A percentile compares a stretch with the other conserved stretches of the same genome.
Conservation (phyloP, 2,329 filamentous ascomycete species). For the Gnomoniopsis smithogilvyi region DNA sequence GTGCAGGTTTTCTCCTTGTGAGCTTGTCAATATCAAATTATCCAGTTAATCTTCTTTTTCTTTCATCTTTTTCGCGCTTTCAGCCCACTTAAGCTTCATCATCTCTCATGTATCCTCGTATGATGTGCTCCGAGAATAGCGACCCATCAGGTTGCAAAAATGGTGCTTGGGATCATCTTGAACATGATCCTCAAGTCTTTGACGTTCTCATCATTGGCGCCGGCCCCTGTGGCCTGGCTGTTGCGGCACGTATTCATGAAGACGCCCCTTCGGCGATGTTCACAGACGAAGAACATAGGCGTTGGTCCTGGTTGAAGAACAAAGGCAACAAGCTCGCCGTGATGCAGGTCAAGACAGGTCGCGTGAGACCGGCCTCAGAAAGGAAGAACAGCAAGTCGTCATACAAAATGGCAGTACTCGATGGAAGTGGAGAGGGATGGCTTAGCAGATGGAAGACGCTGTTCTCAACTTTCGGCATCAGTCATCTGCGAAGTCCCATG, state of each 20-base stretch:
- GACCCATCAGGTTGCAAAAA: background rate
- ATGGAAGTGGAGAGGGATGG: slow-evolving; percentile 62
- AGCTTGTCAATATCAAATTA: too few species aligned
- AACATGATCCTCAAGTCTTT: slow-evolving; percentile 36
- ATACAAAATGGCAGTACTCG: slow-evolving; percentile 60
- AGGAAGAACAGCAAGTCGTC: slow-evolving; percentile 18
- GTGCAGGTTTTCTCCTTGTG: too few species aligned
- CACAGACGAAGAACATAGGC: slow-evolving; percentile 76
- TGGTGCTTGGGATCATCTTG: background rate
- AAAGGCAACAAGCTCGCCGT: slow-evolving; percentile 58
- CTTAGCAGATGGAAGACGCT: slow-evolving; percentile 68
- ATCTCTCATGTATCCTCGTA: too few species aligned
- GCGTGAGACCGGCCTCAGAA: slow-evolving; percentile 15
- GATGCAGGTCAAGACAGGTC: slow-evolving; percentile 46
- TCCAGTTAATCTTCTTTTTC: too few species aligned
- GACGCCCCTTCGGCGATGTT: slow-evolving; percentile 74
- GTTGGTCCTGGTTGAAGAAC: slow-evolving; percentile 75
- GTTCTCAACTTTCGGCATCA: slow-evolving; percentile 67
- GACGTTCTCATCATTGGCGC: slow-evolving; percentile 73
- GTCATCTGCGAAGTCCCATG: slow-evolving; percentile 73
- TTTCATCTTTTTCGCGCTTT: too few species aligned
- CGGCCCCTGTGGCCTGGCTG: slow-evolving; percentile 71
- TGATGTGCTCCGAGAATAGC: background rate
- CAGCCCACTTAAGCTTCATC: too few species aligned
- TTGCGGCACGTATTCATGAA: slow-evolving; percentile 69